These are phyloP conservation scores for Fragilaria crotonensis DNA, from an alignment of 108 stramenopile species.

Conservation along the genomic window DNA sequence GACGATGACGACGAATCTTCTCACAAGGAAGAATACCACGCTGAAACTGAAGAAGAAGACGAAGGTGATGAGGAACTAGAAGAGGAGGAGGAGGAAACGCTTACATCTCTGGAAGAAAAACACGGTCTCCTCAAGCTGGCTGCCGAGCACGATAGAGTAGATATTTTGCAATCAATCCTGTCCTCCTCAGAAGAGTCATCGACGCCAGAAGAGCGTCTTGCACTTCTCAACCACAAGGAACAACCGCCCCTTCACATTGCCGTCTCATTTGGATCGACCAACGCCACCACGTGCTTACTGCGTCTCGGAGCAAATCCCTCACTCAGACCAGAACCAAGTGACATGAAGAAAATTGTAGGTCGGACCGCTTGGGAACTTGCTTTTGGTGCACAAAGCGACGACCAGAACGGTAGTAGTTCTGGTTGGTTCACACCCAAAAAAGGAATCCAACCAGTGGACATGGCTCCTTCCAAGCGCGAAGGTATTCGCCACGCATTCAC, in stretches of 20 bases:
- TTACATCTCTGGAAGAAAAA: conserved; percentile 58
- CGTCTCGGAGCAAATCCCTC: conserved; percentile 81
- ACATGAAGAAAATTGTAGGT: conserved; percentile 44
- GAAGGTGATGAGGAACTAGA: conserved; percentile 24
- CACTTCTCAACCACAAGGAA: conserved; percentile 24
- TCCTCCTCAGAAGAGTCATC: conserved; percentile 1
- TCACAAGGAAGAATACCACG: background rate
- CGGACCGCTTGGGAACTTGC: conserved; percentile 77
- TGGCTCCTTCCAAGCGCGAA: conserved; percentile 57
- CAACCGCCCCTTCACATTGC: conserved; percentile 77
- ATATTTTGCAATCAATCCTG: conserved; percentile 68
- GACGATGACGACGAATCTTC: background rate
- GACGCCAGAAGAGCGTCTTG: conserved; percentile 15
- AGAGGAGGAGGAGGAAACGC: conserved; percentile 41
- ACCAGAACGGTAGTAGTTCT: conserved; percentile 2
- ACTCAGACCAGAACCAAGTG: conserved; percentile 37
- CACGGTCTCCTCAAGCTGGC: conserved; percentile 71
- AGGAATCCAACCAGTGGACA: conserved; percentile 33
- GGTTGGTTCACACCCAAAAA: conserved; percentile 10
- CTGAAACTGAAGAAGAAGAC: conserved; percentile 2
- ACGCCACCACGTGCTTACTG: conserved; percentile 66
- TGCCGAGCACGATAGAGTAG: conserved; percentile 83
- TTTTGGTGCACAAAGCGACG: conserved; percentile 39
- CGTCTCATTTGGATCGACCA: conserved; percentile 61
- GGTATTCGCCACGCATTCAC: conserved; percentile 80